Percentiles rank a stretch among this genome's conserved stretches.
Evolutionary conservation across 331 rosid species (phyloP).

Genomic region (Quercus lobata): DNA sequence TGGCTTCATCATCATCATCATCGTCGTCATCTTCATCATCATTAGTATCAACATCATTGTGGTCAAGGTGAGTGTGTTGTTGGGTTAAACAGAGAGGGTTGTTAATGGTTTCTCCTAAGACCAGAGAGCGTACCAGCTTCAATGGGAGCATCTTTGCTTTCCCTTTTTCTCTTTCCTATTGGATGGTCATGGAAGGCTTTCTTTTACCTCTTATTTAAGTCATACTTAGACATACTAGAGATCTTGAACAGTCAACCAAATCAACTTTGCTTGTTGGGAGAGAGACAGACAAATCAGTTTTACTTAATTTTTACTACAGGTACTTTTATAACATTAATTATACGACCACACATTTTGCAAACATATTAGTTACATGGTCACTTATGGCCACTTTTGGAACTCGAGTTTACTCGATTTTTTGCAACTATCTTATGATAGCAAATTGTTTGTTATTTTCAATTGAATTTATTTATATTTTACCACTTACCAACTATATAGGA

Average conservation of each 20-base stretch:
- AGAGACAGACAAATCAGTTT: background rate
- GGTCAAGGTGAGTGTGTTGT: background rate
- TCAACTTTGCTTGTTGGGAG: background rate
- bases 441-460: too few relatives aligned
- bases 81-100: constrained; percentile 27
- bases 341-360: too few relatives aligned
- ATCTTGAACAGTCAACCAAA: background rate
- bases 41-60: background rate
- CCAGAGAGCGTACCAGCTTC: constrained; percentile 64
- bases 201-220: constrained; percentile 5
- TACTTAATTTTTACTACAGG: background rate
- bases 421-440: too few relatives aligned
- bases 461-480: rapidly evolving
- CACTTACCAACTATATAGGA: too few relatives aligned
- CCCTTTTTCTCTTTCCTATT: background rate
- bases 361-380: too few relatives aligned
- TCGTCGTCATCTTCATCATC: background rate
- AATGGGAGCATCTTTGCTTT: constrained; percentile 50
- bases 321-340: too few relatives aligned
- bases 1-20: background rate
- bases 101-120: constrained; percentile 51
- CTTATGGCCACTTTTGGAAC: rapidly evolving
- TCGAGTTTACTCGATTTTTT: too few relatives aligned
- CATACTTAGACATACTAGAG: background rate
- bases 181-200: background rate